Evolutionary conservation across 2,329 filamentous ascomycete genomes (phyloP), one percentile per base, ranked within the genome.

Genomic region (Sporothrix schenckii): DNA sequence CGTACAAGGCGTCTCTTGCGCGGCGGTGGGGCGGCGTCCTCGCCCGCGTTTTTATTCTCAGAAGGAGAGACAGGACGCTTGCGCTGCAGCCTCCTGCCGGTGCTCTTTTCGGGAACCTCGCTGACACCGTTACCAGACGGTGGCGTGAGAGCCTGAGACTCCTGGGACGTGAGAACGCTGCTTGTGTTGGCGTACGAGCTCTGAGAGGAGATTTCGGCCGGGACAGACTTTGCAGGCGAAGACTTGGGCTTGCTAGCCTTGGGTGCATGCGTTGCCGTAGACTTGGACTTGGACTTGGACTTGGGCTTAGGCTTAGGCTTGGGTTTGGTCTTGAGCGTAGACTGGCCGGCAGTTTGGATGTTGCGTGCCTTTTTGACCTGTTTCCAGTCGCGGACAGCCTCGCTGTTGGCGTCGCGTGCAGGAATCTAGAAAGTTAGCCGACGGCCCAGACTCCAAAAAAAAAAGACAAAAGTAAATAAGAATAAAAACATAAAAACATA

Each of bases 371-470:
- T 27, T 9, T 58, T 39, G 49, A 69, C 61, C 5, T 21, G n/a
- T 65, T 78, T 74, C 78, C 78, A 80, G 13, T 74, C 75, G 27
- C 70, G 66, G 16, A 79, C 65, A 2, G 78, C 77, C 16, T 72
- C 74, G 27, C 68, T 61, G 65, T 71, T 79, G 9, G 75, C 77
- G 77, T 79, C 73, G 50, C 70, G 67, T 2, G 75, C 76, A 61
- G 76, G 75, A 60, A 69, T 69, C 69, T 70, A 60, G 7, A 5
- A 16, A 27, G 44, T 39, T 49, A 54, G 14, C n/a, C 66, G 30
- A 41, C 14, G n/a, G 24, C 52, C 27, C 10, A 6, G 49, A 19
- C 19, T n/a, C 19, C 1, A n/a, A 16, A 50, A 16, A 52, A 10
- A 44, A 13, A 44, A 13, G 16, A 44, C 1, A 9, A 34, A 34